Percentiles rank a stretch among this genome's conserved stretches.
These are phyloP conservation scores for Diversispora eburnea DNA, from an alignment of 192 early-diverging fungal species.

Conservation along the genomic window DNA sequence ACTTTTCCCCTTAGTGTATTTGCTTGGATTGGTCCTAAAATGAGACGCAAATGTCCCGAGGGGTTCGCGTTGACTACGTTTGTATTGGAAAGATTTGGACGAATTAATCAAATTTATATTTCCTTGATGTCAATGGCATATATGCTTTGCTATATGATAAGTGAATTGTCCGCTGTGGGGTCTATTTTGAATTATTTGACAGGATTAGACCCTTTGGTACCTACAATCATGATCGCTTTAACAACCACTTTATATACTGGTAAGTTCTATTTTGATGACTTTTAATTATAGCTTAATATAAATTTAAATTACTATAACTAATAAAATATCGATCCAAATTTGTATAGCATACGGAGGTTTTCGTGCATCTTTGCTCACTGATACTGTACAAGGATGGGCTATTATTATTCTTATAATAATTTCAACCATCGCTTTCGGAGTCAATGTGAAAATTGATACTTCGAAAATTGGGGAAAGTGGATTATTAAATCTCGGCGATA, in stretches of 20 bases:
- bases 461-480: constrained; percentile 38
- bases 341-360: constrained; percentile 50
- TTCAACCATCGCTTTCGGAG: constrained; percentile 43
- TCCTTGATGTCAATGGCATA: constrained; percentile 53
- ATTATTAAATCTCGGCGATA: constrained; percentile 48
- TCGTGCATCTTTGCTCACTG: constrained; percentile 56
- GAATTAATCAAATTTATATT: constrained; percentile 49
- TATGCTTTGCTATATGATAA: constrained; percentile 56
- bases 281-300: background rate
- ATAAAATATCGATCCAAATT: background rate
- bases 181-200: constrained; percentile 46
- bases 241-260: constrained; percentile 58
- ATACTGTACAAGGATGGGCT: constrained; percentile 50
- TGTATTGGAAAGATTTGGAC: constrained; percentile 54
- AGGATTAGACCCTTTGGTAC: constrained; percentile 44
- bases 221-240: constrained; percentile 53
- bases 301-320: background rate
- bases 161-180: constrained; percentile 58
- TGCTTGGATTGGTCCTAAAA: constrained; percentile 51
- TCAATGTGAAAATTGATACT: constrained; percentile 42
- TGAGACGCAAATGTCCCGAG: constrained; percentile 50
- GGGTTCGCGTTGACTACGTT: constrained; percentile 64
- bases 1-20: constrained; percentile 53
- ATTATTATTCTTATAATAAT: constrained; percentile 49
- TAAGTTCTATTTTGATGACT: background rate